phyloP scores from a whole-genome alignment of 139 green algal species.

The Coelastrella sp. region DNA sequence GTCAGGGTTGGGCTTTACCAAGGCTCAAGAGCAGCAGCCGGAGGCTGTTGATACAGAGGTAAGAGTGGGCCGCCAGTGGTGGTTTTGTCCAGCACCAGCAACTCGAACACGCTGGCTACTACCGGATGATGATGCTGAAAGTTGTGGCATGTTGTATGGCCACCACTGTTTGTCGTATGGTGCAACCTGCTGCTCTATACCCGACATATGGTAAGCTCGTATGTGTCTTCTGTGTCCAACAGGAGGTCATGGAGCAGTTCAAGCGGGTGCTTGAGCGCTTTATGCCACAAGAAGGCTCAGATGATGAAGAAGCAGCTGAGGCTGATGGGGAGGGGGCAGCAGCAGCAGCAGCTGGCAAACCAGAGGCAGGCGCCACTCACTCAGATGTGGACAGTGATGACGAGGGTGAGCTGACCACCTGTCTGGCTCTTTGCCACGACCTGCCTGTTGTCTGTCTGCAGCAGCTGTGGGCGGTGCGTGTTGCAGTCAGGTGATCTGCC shows the following conservation, averaged over 20 bases:
- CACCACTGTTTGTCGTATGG: too few species aligned
- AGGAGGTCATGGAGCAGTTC: conserved; percentile 69
- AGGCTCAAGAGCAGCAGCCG: background rate
- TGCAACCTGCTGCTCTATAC: too few species aligned
- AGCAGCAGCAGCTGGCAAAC: conserved; percentile 29
- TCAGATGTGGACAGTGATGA: conserved; percentile 53
- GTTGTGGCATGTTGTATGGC: too few species aligned
- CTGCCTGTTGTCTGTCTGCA: too few species aligned
- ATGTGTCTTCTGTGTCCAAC: too few species aligned
- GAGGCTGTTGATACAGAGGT: conserved; percentile 18
- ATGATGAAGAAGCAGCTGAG: conserved; percentile 59
- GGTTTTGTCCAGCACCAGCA: too few species aligned
- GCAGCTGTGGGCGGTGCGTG: background rate
- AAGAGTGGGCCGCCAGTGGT: background rate
- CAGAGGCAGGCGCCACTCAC: conserved; percentile 37
- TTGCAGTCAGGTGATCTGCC: background rate
- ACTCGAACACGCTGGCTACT: too few species aligned
- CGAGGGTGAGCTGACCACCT: conserved; percentile 22
- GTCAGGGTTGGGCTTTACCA: conserved; percentile 31
- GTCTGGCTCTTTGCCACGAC: too few species aligned
- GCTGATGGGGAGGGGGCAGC: conserved; percentile 56
- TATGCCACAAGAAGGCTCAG: conserved; percentile 62
- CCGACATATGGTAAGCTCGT: too few species aligned
- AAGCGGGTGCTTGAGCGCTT: conserved; percentile 80
- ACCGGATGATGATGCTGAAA: too few species aligned